phyloP scores from a whole-genome alignment of 441 rosid species.

The Adansonia grandidieri region DNA sequence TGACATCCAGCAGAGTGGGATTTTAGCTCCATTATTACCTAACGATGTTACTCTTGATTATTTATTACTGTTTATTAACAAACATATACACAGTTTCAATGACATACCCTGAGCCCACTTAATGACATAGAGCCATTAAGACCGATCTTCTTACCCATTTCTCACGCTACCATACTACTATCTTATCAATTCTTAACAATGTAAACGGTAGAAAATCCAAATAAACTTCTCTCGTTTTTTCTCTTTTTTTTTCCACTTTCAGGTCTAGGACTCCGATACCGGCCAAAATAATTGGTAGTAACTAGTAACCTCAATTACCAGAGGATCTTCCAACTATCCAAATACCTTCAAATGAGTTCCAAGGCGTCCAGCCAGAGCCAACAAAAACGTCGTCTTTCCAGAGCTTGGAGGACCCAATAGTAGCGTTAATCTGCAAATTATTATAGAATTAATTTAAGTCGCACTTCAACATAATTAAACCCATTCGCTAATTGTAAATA shows the following conservation, averaged over 20 bases:
- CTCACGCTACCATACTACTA: neutral
- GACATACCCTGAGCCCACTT: conserved; percentile 2
- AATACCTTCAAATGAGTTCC: conserved; percentile 73
- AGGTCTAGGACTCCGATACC: neutral
- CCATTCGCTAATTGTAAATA: neutral
- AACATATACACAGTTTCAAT: neutral
- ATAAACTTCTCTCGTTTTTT: neutral
- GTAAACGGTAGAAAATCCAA: conserved; percentile 12
- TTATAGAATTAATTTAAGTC: conserved; percentile 7
- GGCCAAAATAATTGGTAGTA: conserved; percentile 12
- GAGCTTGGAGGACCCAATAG: conserved; percentile 98
- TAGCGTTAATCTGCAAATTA: conserved; percentile 70
- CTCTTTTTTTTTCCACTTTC: neutral
- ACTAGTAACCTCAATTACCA: neutral
- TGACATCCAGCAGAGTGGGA: conserved; percentile 12
- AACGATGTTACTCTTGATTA: neutral
- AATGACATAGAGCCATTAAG: conserved; percentile 1
- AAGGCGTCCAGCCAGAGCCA: conserved; percentile 96
- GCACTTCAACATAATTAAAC: conserved; percentile 15
- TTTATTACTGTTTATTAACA: neutral
- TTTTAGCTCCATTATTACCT: neutral
- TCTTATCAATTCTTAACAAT: conserved; percentile 1
- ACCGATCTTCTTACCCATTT: conserved; percentile 2
- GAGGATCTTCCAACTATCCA: conserved; percentile 11
- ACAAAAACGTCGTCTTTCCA: conserved; percentile 90